Evolutionary conservation across 73 alveolate species (phyloP).

Genomic region (Stentor roeselii): DNA sequence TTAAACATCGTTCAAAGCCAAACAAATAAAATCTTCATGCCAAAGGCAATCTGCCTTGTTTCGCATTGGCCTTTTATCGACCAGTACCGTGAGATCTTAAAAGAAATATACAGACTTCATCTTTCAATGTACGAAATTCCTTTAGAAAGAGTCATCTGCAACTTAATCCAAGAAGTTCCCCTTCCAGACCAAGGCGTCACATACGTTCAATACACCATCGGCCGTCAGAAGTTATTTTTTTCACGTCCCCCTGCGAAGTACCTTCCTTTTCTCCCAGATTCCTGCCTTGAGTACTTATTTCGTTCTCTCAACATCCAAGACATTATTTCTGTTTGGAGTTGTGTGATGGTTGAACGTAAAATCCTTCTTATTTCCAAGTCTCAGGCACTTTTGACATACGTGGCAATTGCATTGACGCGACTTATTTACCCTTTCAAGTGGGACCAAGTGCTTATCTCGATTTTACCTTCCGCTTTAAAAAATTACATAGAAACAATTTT

Average conservation of each 20-base stretch:
- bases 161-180: conserved; percentile 65
- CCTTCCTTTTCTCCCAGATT: conserved; percentile 55
- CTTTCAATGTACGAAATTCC: conserved; percentile 56
- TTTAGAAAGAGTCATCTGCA: conserved; percentile 56
- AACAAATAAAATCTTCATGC: conserved; percentile 31
- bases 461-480: conserved; percentile 53
- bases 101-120: conserved; percentile 51
- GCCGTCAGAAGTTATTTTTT: conserved; percentile 44
- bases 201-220: conserved; percentile 52
- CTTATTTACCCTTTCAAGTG: conserved; percentile 62
- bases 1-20: conserved; percentile 13
- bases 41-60: conserved; percentile 55
- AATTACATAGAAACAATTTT: conserved; percentile 60
- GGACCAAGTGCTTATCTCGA: conserved; percentile 59
- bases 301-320: conserved; percentile 43
- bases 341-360: conserved; percentile 53
- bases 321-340: conserved; percentile 38
- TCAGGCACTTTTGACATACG: conserved; percentile 56
- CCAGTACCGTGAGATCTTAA: conserved; percentile 52
- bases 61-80: conserved; percentile 63
- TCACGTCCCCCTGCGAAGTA: conserved; percentile 55
- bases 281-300: conserved; percentile 43
- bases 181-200: conserved; percentile 70
- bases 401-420: conserved; percentile 46
- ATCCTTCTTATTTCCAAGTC: conserved; percentile 51